A percentile compares a stretch with the other conserved stretches of the same genome.
These are phyloP conservation scores for Kwoniella pini DNA, from an alignment of 768 basidiomycete species.

Conservation along the genomic window DNA sequence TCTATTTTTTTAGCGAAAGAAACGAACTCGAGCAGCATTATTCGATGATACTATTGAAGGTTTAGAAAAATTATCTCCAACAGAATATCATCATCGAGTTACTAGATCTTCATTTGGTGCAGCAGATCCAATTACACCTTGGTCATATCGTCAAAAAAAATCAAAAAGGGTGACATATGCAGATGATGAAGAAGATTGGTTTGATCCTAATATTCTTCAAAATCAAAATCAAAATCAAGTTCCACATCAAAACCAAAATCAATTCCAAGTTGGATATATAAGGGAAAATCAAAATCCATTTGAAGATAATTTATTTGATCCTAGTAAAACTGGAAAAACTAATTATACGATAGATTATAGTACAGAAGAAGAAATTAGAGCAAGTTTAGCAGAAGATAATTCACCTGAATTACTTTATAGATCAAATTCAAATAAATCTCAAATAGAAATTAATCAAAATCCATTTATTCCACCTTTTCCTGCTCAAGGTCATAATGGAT, in stretches of 20 bases:
- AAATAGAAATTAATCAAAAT: background rate
- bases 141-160: background rate
- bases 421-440: background rate
- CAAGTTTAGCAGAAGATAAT: slow-evolving; percentile 11
- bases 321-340: slow-evolving; percentile 1
- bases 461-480: slow-evolving; percentile 21
- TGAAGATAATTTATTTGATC: slow-evolving; percentile 8
- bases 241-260: no score
- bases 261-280: background rate
- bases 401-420: background rate
- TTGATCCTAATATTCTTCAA: background rate
- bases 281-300: background rate
- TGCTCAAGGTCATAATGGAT: background rate
- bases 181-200: slow-evolving; percentile 13
- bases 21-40: slow-evolving; percentile 5
- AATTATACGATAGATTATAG: background rate
- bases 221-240: background rate
- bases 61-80: slow-evolving; percentile 5
- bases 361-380: slow-evolving; percentile 8
- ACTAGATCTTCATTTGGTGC: slow-evolving; percentile 21
- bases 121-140: slow-evolving; percentile 16
- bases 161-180: background rate
- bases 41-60: background rate
- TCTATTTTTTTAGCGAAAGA: slow-evolving; percentile 22
- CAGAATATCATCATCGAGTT: slow-evolving; percentile 2